Conservation (phyloP, 192 early-diverging fungal genomes). For the Pecoramyces ruminantium region DNA sequence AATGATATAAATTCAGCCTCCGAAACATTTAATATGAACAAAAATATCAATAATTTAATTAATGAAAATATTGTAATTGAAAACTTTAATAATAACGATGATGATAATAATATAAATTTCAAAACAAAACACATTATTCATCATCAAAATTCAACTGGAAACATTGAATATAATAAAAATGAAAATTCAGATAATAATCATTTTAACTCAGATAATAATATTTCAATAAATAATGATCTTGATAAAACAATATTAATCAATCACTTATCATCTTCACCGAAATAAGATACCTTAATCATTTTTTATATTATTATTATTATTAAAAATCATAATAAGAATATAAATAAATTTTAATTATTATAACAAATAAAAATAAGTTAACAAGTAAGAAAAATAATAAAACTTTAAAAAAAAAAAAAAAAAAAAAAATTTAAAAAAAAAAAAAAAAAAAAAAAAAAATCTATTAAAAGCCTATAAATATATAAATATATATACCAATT, state of each 20-base stretch:
- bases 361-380: too few relatives aligned
- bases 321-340: too few relatives aligned
- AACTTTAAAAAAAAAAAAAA: too few relatives aligned
- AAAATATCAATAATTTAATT: not conserved
- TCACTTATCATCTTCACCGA: not conserved
- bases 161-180: not conserved
- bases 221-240: not conserved
- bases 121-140: not conserved
- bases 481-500: too few relatives aligned
- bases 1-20: not conserved
- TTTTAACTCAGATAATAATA: not conserved
- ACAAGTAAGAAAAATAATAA: too few relatives aligned
- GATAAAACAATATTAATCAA: not conserved
- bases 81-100: not conserved
- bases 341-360: too few relatives aligned
- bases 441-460: too few relatives aligned
- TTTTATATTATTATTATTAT: too few relatives aligned
- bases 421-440: too few relatives aligned
- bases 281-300: not conserved
- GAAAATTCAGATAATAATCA: not conserved
- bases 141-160: not conserved
- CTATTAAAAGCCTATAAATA: too few relatives aligned
- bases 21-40: not conserved
- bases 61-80: not conserved
- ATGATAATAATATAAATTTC: not conserved